Evolutionary conservation across 352 stramenopile genomes (phyloP).

Genomic region (Phytopythium montanum): DNA sequence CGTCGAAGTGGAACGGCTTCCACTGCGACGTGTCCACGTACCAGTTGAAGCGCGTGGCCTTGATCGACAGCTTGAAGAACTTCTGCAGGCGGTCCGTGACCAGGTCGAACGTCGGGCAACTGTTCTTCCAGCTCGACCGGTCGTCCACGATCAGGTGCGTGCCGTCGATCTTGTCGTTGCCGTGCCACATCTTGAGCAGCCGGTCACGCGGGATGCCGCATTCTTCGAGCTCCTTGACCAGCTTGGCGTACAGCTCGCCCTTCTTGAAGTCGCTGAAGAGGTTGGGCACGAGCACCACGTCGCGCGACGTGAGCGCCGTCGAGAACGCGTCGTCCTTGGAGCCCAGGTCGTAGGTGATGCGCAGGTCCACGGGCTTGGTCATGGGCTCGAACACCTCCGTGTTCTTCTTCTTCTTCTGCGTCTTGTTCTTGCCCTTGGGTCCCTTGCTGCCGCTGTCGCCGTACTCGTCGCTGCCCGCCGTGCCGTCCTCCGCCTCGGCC

Average conservation of each 20-base stretch:
- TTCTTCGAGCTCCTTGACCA: slow-evolving; percentile 56
- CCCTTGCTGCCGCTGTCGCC: slow-evolving; percentile 3
- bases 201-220: slow-evolving; percentile 63
- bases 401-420: slow-evolving; percentile 53
- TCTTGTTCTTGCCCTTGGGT: slow-evolving; percentile 9
- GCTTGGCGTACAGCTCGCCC: slow-evolving; percentile 63
- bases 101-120: slow-evolving; percentile 78
- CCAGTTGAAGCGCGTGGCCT: slow-evolving; percentile 95
- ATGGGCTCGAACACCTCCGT: slow-evolving; percentile 75
- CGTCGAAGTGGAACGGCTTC: slow-evolving; percentile 92
- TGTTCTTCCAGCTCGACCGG: slow-evolving; percentile 74
- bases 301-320: slow-evolving; percentile 50
- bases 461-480: slow-evolving; percentile 3
- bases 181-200: slow-evolving; percentile 82
- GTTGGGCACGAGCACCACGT: slow-evolving; percentile 67
- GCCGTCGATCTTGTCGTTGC: slow-evolving; percentile 89
- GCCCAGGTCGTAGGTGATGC: slow-evolving; percentile 66
- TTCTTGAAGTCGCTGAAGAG: slow-evolving; percentile 76
- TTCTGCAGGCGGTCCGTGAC: slow-evolving; percentile 74
- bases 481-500: slow-evolving; percentile 12
- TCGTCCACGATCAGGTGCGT: slow-evolving; percentile 92
- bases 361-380: slow-evolving; percentile 64
- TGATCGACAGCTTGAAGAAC: slow-evolving; percentile 88
- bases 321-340: slow-evolving; percentile 50
- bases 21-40: slow-evolving; percentile 93